phyloP scores from a whole-genome alignment of 2,329 filamentous ascomycete species.

The Orbilia quercus region DNA sequence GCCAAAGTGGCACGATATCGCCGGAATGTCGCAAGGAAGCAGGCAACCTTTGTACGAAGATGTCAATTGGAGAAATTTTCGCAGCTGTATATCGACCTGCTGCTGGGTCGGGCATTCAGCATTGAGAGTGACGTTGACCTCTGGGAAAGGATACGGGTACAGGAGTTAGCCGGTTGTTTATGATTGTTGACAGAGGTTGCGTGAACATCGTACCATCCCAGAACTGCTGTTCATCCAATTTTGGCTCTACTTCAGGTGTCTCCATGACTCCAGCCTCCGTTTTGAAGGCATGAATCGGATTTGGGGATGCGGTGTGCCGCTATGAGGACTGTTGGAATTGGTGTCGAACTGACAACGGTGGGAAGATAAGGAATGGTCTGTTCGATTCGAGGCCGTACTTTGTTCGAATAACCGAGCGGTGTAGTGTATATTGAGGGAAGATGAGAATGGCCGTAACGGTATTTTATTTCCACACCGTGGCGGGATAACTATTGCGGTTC shows the following conservation, averaged over 20 bases:
- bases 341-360: not conserved
- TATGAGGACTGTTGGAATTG: slow-evolving; percentile 2
- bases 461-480: slow-evolving; percentile 28
- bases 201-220: slow-evolving; percentile 77
- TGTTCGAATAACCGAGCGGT: slow-evolving; percentile 8
- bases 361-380: not conserved
- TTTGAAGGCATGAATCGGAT: slow-evolving; percentile 54
- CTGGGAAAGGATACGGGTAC: slow-evolving; percentile 65
- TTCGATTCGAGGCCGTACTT: not conserved
- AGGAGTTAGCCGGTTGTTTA: slow-evolving; percentile 41
- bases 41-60: slow-evolving; percentile 74
- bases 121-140: slow-evolving; percentile 74
- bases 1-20: slow-evolving; percentile 1
- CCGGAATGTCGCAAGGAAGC: slow-evolving; percentile 33
- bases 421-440: slow-evolving; percentile 8
- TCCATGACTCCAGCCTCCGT: slow-evolving; percentile 43
- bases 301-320: slow-evolving; percentile 7
- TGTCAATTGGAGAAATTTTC: slow-evolving; percentile 83
- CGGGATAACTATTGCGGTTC: slow-evolving; percentile 22
- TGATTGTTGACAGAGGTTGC: slow-evolving; percentile 15
- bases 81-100: slow-evolving; percentile 84
- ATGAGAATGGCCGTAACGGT: slow-evolving; percentile 17
- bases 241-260: slow-evolving; percentile 62
- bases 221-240: slow-evolving; percentile 79
- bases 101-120: slow-evolving; percentile 71